Evolutionary conservation across 306 rosid species (phyloP), one percentile per base, ranked within the genome.

Genomic region (Prunus dulcis): DNA sequence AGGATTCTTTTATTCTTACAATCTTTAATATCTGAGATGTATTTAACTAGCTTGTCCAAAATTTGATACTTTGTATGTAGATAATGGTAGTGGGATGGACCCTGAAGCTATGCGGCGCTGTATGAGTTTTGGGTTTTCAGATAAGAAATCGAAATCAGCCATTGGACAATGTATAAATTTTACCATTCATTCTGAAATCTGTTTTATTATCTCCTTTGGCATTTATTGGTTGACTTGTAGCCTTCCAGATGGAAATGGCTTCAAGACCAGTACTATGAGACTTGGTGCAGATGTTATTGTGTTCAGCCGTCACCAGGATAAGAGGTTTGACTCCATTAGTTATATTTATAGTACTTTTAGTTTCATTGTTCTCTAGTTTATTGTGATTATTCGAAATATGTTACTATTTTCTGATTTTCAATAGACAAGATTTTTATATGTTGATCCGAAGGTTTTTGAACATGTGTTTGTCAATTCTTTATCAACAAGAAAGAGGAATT

Each of bases 241-340:
- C 80, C 51, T 86, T 81, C 75, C 86, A 95, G 99, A 95, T 88
- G 99, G 99, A 82, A 95, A 95, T 87, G 99, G 99, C 77, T 92
- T 95, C 91, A 95, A 95, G 82, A 95, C 99, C 65, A 90, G 99
- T 74, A 95, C 82, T 43, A 95, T 95, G 99, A 90, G 99, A 89
- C 93, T 95, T 86, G 97, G 99, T 77, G 96, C 92, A 18, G 98
- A 95, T 88, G 97, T 79, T 66, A 86, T 94, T 76, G 96, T 92
- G 73, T 92, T 94, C 77, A 92, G 96, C 73, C 84, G 95, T 43
- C 90, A 85, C 80, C 49, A 55, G 47, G 86, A 84, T 78, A 76
- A 88, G 56, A 79, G 95, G 98, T 92, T 75, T 66, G 89, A 4
- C 58, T 84, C 82, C 19, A 55, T 67, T 73, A 56, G 18, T 38